Evolutionary conservation across 2,329 filamentous ascomycete genomes (phyloP), one percentile per base, ranked within the genome.

Genomic region (Colletotrichum sp.): DNA sequence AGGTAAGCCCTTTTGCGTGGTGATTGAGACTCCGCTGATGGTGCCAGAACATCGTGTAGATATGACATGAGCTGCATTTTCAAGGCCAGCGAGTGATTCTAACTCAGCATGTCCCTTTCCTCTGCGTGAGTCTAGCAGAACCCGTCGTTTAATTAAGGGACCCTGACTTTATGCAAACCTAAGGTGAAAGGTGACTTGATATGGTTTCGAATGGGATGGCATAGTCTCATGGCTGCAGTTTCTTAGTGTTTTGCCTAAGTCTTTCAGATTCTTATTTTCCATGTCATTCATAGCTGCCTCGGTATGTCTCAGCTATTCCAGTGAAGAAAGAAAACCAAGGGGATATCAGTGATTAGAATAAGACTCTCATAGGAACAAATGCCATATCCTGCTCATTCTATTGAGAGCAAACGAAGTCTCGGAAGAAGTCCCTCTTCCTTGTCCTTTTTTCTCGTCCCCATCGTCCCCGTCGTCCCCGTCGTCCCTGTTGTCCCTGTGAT

Each of bases 221-320:
- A 3, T 1, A 49, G 18, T 49, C 9, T 49, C 9, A 49, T 49
- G 9, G 39, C 39, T n/a, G 39, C 0, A 49, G 9, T 49, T 49
- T 18, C 3, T 49, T 10, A 49, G 39, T 44, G 2, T 44, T 12
- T n/a, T n/a, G 9, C 18, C 9, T 1, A 12, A 49, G 18, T n/a
- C 9, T 1, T 52, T 1, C 2, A 52, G 8, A 21, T 7, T n/a
- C 0, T 1, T n/a, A n/a, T 39, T 39, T 18, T 5, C 0, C 39
- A n/a, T n/a, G 18, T n/a, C 39, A 6, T n/a, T n/a, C 9, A 44
- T 9, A n/a, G 36, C 39, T 44, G 18, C 18, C 18, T 6, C 9
- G 9, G 39, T 49, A 49, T 49, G 18, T 21, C 18, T n/a, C 39
- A n/a, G 18, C 3, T 7, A 49, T 49, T 49, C 18, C 39, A 49